phyloP scores from a whole-genome alignment of 768 basidiomycete genomes.

The Coprinopsis cinerea region DNA sequence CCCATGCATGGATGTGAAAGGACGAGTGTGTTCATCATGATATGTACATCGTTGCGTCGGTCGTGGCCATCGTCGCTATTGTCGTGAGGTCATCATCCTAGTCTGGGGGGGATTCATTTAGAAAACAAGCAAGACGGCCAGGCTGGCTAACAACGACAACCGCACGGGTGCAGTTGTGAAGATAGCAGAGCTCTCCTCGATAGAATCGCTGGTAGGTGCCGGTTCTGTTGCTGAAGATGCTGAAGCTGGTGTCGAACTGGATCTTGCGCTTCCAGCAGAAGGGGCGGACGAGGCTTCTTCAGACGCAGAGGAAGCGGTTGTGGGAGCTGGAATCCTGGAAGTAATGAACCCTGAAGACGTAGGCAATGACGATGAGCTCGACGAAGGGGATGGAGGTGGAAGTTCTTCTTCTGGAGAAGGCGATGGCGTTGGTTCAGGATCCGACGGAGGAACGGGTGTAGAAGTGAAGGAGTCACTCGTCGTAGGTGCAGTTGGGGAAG shows the following conservation, averaged over 20 bases:
- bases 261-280: not conserved
- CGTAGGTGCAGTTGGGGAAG: slow-evolving; percentile 20
- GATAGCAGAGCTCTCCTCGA: not conserved
- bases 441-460: slow-evolving; percentile 13
- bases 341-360: slow-evolving; percentile 2
- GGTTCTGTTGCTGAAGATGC: not conserved
- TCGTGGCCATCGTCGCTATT: not conserved
- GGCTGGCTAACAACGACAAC: not conserved
- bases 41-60: not conserved
- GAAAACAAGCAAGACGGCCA: slow-evolving; percentile 7
- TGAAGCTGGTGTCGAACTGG: slow-evolving; percentile 1
- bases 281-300: too few species aligned
- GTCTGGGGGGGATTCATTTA: not conserved
- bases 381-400: slow-evolving; percentile 1
- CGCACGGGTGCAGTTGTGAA: slow-evolving; percentile 4
- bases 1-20: not conserved
- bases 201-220: not conserved
- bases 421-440: slow-evolving; percentile 17
- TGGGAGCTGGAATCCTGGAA: slow-evolving; percentile 1
- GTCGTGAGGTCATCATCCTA: not conserved
- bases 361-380: slow-evolving; percentile 10
- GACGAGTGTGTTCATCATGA: not conserved
- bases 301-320: too few species aligned
- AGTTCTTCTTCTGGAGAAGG: not conserved
- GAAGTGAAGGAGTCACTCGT: slow-evolving; percentile 13